Evolutionary conservation across 148 eudicot species (phyloP), one percentile per base, ranked within the genome.

Genomic region (Vaccinium darrowii): DNA sequence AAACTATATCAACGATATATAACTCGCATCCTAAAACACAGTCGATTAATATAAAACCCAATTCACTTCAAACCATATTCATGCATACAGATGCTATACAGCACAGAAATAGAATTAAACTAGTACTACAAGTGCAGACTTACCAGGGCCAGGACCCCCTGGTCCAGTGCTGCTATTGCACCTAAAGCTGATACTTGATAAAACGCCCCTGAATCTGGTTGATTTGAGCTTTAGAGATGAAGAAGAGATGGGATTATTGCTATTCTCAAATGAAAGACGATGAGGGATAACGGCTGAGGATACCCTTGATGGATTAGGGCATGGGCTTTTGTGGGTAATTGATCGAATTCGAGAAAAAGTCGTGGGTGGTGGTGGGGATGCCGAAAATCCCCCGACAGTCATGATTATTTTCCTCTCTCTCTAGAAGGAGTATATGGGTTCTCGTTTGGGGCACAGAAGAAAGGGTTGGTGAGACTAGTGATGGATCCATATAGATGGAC

Each of bases 71-170:
- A 67, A 25, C 16, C 25, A 25, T 65, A 23, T 65, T 30, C 30
- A 65, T 23, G 14, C 11, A 65, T 65, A 25, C 72, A 67, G 36
- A 23, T 67, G 3, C 9, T 10, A 67, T 27, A 25, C 36, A 9
- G 36, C 25, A 67, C 33, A 67, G 8, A 19, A 60, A 60, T 8
- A 8, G 27, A 7, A 62, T 8, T 21, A 12, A 11, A 11, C 73
- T 67, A 23, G 71, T 23, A 23, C 15, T 23, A 23, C 15, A 25
- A 0, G 47, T 43, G 47, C 47, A 43, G 47, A 62, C 69, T 67
- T 67, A 84, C 89, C 89, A 63, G 83, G 82, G 65, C 84, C 86
- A 33, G 90, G 87, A 73, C 86, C 87, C 77, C 88, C 87, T 21
- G 87, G 86, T 36, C 84, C 49, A 53, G 77, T 56, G 88, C 85